phyloP scores from a whole-genome alignment of 2,329 filamentous ascomycete species.

The Aspergillus carbonarius region DNA sequence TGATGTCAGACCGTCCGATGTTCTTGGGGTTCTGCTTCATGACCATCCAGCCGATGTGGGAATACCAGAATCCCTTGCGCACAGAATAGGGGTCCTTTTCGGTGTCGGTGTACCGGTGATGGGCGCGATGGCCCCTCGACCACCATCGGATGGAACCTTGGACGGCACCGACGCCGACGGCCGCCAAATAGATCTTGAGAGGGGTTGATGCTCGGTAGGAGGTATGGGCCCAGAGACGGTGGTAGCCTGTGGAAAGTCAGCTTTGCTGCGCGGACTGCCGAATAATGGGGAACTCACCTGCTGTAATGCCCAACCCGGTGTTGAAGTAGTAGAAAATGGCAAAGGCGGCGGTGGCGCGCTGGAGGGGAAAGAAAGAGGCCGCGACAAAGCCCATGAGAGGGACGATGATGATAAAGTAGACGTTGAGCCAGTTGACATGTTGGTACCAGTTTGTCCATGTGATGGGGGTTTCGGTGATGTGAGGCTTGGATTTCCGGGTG shows the following conservation, averaged over 20 bases:
- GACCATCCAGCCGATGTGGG: slow-evolving; percentile 19
- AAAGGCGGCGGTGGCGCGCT: slow-evolving; percentile 5
- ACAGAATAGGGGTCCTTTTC: slow-evolving; percentile 17
- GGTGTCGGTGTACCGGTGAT: slow-evolving; percentile 21
- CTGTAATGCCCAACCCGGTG: slow-evolving; percentile 12
- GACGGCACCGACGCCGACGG: slow-evolving; percentile 7
- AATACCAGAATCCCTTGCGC: slow-evolving; percentile 14
- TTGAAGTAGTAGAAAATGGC: slow-evolving; percentile 7
- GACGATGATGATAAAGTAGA: slow-evolving; percentile 5
- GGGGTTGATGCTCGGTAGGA: slow-evolving; percentile 13
- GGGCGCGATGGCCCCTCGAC: slow-evolving; percentile 14
- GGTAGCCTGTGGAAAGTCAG: slow-evolving; percentile 58
- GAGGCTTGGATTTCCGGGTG: not conserved
- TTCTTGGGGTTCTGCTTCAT: slow-evolving; percentile 14
- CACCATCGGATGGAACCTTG: slow-evolving; percentile 18
- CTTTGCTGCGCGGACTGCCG: too few species aligned
- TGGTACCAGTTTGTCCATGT: slow-evolving; percentile 10
- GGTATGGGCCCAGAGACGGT: slow-evolving; percentile 36
- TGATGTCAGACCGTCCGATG: slow-evolving; percentile 11
- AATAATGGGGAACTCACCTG: not conserved
- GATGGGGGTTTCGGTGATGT: slow-evolving; percentile 8
- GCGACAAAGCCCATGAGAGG: slow-evolving; percentile 4
- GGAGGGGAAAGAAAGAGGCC: slow-evolving; percentile 7
- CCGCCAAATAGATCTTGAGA: slow-evolving; percentile 12
- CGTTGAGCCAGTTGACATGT: slow-evolving; percentile 12